phyloP scores from a whole-genome alignment of 1,284 basidiomycete species.

The Leccinum angustisporum region DNA sequence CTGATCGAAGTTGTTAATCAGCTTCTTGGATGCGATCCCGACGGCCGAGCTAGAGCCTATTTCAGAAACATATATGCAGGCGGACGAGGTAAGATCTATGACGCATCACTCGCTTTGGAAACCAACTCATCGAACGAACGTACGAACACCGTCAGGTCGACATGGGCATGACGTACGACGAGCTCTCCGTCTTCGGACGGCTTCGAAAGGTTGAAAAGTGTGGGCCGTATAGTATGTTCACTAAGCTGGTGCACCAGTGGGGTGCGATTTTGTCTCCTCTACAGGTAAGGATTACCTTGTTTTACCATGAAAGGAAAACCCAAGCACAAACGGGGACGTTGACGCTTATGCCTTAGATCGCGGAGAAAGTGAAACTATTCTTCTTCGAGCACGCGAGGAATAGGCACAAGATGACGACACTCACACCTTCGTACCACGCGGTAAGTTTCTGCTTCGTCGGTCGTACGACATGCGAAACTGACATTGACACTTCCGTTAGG shows the following conservation, averaged over 20 bases:
- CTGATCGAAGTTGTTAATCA: constrained; percentile 32
- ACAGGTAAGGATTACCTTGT: constrained; percentile 49
- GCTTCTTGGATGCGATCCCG: constrained; percentile 89
- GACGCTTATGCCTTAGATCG: constrained; percentile 58
- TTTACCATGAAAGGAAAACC: not conserved
- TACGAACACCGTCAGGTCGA: constrained; percentile 59
- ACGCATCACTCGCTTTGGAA: not conserved
- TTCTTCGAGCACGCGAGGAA: constrained; percentile 98
- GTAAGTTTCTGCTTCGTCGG: constrained; percentile 43
- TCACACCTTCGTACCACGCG: constrained; percentile 96
- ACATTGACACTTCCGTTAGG: constrained; percentile 45
- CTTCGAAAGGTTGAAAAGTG: constrained; percentile 96
- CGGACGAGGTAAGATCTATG: constrained; percentile 73
- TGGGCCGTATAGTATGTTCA: constrained; percentile 96
- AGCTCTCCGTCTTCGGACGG: constrained; percentile 90
- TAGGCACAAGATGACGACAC: constrained; percentile 98
- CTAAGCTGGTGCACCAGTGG: constrained; percentile 93
- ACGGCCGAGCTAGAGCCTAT: constrained; percentile 98
- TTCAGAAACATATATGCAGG: constrained; percentile 90
- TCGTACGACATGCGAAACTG: not conserved
- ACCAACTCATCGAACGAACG: not conserved
- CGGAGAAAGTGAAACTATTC: constrained; percentile 96
- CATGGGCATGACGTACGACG: constrained; percentile 99
- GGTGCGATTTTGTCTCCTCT: constrained; percentile 75
- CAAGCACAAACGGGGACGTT: not conserved